Conservation (phyloP, 306 rosid genomes). For the Acacia crassicarpa region DNA sequence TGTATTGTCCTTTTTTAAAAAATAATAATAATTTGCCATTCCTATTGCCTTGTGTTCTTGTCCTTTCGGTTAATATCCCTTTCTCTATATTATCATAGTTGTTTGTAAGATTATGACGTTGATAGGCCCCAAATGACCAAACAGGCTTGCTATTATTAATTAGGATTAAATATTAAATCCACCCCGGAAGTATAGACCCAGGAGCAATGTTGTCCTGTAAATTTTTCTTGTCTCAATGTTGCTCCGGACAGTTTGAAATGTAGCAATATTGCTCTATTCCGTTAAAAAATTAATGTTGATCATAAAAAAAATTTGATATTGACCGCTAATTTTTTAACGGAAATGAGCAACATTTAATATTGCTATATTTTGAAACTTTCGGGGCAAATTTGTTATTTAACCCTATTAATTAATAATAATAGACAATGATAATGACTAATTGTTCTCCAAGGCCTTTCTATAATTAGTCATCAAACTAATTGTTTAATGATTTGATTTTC, state of each 20-base stretch:
- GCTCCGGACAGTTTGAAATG: no score
- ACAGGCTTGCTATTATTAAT: constrained; percentile 32
- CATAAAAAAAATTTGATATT: no score
- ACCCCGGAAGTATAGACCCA: no score
- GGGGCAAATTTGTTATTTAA: no score
- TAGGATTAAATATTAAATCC: not conserved
- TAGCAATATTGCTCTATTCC: no score
- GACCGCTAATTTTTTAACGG: no score
- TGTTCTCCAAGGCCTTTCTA: not conserved
- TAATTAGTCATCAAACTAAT: not conserved
- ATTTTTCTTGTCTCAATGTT: no score
- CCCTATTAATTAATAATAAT: not conserved
- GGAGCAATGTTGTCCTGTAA: no score
- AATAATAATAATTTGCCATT: constrained; percentile 9
- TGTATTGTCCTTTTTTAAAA: not conserved
- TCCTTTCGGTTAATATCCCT: constrained; percentile 16
- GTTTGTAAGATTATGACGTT: constrained; percentile 30
- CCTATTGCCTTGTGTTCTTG: constrained; percentile 25
- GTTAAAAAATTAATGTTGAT: no score
- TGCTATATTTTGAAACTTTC: no score
- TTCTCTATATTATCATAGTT: constrained; percentile 12
- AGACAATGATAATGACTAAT: not conserved
- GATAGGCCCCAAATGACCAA: constrained; percentile 22
- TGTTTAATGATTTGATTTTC: not conserved
- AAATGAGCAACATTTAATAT: no score